Percentiles rank a stretch among this genome's conserved stretches.
These are phyloP conservation scores for Jamesozyma rosinii DNA, from an alignment of 805 yeast genomes.

Conservation along the genomic window DNA sequence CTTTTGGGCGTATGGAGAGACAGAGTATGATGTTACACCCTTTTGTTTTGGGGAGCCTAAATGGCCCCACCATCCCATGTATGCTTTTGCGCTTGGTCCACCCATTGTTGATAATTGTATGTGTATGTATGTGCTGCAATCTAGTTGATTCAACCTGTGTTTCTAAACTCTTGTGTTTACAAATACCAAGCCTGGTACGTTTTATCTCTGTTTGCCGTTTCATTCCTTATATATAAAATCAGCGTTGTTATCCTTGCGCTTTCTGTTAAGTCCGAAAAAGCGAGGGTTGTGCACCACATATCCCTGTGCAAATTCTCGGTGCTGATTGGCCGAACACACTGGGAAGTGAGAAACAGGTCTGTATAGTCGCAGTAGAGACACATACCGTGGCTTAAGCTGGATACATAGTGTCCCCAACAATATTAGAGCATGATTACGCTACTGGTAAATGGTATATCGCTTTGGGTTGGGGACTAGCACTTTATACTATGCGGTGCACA, in stretches of 20 bases:
- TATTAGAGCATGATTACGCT: too few relatives aligned
- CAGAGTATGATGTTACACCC: constrained; percentile 77
- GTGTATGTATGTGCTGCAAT: background rate
- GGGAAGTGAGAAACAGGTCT: too few relatives aligned
- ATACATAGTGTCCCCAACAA: too few relatives aligned
- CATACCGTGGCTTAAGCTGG: too few relatives aligned
- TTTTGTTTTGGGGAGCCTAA: constrained; percentile 82
- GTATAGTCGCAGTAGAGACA: too few relatives aligned
- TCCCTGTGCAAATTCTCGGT: background rate
- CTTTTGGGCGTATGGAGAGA: constrained; percentile 87
- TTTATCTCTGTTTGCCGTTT: background rate
- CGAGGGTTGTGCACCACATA: constrained; percentile 1
- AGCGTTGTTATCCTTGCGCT: background rate
- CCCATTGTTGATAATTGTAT: constrained; percentile 37
- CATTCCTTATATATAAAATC: background rate
- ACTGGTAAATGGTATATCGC: too few relatives aligned
- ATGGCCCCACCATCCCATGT: constrained; percentile 98
- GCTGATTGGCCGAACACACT: constrained; percentile 1
- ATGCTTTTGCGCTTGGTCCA: constrained; percentile 64
- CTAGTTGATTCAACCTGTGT: background rate
- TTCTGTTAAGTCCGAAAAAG: constrained; percentile 1
- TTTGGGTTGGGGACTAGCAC: too few relatives aligned
- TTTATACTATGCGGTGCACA: too few relatives aligned
- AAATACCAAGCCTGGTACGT: too few relatives aligned
- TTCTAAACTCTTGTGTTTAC: too few relatives aligned